Base-by-base conservation (phyloP, 208 protist species). In the Eutreptiella sp. region DNA sequence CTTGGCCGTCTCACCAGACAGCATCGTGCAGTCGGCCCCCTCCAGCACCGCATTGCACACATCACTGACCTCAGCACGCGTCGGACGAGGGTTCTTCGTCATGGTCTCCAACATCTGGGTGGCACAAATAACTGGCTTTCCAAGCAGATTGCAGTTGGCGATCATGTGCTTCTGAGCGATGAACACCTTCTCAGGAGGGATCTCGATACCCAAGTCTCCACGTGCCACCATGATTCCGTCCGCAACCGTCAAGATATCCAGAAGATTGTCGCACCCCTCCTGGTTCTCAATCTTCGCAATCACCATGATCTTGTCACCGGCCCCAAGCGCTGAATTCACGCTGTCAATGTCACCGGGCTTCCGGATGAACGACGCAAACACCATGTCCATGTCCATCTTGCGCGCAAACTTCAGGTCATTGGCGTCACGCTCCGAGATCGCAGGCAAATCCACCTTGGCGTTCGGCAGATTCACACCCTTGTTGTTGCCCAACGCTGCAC, bases 231-330 rank as follows among this genome's bases (percentile, higher is more conserved):
- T 99, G 53, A 99, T 91, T 57, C 95, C 96, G 70, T 99, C 95
- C 36, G 83, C 83, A 27, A 71, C 81, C 7, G 84, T 72, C 46
- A 99, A 82, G 79, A 99, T 99, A n/a, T 90, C 77, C 70, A 97
- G 89, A 73, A 99, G 96, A 70, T 98, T 96, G 58, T 95, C 81
- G 24, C 97, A 76, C 38, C 80, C 96, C 75, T 98, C 89, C 69
- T 96, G 87, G 68, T 97, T 98, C 82, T 99, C 97, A 66, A 99
- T 99, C 83, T 99, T 99, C 61, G 83, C 79, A 66, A 99, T 98
- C 73, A 99, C 97, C 63, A 88, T 80, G 41, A 87, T 87, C 46
- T 93, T 76, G 46, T 81, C 79, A n/a, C 87, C 89, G 28, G 80
- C 75, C 28, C 92, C 89, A 34, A 97, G 86, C 19, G 84, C 70